These are phyloP conservation scores for Cymodocea nodosa DNA, from an alignment of 116 monocot species.

Conservation along the genomic window DNA sequence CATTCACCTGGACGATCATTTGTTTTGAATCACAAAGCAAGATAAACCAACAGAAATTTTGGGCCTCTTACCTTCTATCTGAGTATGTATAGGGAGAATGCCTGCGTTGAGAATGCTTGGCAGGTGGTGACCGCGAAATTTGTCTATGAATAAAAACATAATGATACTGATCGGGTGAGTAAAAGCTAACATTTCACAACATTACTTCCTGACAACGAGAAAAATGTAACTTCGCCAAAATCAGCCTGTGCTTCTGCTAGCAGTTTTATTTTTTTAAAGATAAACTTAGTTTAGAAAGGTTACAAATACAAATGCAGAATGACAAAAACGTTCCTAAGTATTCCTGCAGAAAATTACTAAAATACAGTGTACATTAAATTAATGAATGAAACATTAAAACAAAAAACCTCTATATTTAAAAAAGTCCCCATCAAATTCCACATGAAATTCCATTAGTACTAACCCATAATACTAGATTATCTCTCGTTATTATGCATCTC, in stretches of 20 bases:
- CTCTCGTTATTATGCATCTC: too few relatives aligned
- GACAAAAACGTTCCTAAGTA: not conserved
- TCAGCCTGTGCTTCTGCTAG: not conserved
- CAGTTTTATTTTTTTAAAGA: not conserved
- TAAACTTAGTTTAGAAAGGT: slow-evolving; percentile 1
- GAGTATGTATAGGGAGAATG: slow-evolving; percentile 67
- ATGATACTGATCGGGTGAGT: slow-evolving; percentile 69
- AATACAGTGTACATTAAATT: too few relatives aligned
- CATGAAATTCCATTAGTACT: too few relatives aligned
- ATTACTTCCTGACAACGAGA: slow-evolving; percentile 4
- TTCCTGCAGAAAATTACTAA: not conserved
- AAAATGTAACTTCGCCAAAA: slow-evolving; percentile 2
- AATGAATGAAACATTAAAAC: too few relatives aligned
- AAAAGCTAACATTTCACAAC: slow-evolving; percentile 23
- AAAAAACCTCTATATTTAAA: too few relatives aligned
- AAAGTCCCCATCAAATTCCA: too few relatives aligned
- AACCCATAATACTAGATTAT: too few relatives aligned
- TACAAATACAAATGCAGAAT: not conserved
- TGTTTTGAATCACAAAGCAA: slow-evolving; percentile 7
- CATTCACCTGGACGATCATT: slow-evolving; percentile 6
- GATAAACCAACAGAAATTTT: slow-evolving; percentile 1
- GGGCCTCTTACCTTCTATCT: slow-evolving; percentile 18
- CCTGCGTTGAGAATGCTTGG: slow-evolving; percentile 87
- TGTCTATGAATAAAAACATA: slow-evolving; percentile 83
- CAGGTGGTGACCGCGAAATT: slow-evolving; percentile 83